Evolutionary conservation across 208 protist species (phyloP).

Genomic region (Trypanosoma vivax): DNA sequence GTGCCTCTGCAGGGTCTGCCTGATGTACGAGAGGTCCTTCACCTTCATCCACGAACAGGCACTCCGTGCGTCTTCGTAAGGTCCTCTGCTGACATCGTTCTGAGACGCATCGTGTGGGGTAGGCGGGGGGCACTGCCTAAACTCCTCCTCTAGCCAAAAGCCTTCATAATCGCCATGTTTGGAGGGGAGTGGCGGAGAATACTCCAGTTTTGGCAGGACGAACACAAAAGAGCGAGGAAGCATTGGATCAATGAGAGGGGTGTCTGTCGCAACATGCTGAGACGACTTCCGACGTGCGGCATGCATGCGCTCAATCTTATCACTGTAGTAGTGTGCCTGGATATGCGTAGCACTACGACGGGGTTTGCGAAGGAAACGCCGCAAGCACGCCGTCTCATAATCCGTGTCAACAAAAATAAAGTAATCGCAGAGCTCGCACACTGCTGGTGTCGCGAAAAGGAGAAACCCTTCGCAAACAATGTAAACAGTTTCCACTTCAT

Average conservation of each 20-base stretch:
- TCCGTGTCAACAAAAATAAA: constrained; percentile 31
- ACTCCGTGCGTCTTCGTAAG: not conserved
- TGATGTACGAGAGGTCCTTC: constrained; percentile 11
- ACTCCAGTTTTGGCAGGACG: not conserved
- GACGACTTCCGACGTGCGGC: not conserved
- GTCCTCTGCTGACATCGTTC: not conserved
- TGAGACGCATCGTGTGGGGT: not conserved
- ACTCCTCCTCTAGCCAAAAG: constrained; percentile 19
- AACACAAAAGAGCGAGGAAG: constrained; percentile 1
- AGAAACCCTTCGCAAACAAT: constrained; percentile 55
- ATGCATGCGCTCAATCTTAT: constrained; percentile 33
- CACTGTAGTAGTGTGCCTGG: too few relatives aligned
- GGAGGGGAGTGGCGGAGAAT: constrained; percentile 11
- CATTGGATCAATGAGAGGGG: not conserved
- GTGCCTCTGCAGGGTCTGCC: constrained; percentile 1
- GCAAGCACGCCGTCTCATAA: constrained; percentile 43
- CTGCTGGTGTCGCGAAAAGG: constrained; percentile 22
- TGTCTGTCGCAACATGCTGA: not conserved
- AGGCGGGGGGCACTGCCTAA: constrained; percentile 7
- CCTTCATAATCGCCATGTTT: constrained; percentile 6
- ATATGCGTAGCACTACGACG: constrained; percentile 19
- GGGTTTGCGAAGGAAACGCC: constrained; percentile 45
- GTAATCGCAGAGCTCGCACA: constrained; percentile 24
- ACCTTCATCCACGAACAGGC: constrained; percentile 15
- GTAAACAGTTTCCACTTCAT: constrained; percentile 13